These are phyloP conservation scores for Rhynchospora tenuis DNA, from an alignment of 176 grass and related monocot genomes.

Conservation along the genomic window DNA sequence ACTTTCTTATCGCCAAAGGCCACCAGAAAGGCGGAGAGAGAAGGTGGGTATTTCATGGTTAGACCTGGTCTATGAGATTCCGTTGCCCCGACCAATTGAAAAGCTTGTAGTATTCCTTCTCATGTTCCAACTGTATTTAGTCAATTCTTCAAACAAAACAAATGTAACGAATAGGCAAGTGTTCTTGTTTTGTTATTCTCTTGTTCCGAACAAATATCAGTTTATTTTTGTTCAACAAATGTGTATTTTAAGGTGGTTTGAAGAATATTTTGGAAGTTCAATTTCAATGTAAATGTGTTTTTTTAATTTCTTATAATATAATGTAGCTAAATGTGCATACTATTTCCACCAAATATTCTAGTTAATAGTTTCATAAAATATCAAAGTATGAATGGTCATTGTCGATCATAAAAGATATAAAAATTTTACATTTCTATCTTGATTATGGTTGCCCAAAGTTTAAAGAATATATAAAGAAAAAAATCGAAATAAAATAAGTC, in stretches of 20 bases:
- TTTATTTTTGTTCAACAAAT: too few species aligned
- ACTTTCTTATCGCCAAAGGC: slow-evolving; percentile 16
- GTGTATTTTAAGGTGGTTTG: too few species aligned
- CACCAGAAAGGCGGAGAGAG: background rate
- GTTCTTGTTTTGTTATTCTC: too few species aligned
- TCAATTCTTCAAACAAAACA: too few species aligned
- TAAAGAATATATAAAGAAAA: background rate
- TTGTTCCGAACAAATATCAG: too few species aligned
- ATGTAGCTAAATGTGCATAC: background rate
- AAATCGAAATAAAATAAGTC: background rate
- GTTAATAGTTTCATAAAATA: background rate
- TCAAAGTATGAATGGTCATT: background rate
- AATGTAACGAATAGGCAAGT: too few species aligned
- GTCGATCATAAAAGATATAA: background rate
- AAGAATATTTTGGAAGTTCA: too few species aligned
- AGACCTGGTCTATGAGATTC: background rate
- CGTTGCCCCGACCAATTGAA: background rate
- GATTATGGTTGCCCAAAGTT: background rate
- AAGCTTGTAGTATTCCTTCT: background rate
- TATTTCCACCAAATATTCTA: background rate
- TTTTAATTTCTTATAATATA: too few species aligned
- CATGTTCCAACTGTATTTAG: too few species aligned
- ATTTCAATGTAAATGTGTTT: too few species aligned
- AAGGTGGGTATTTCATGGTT: background rate
- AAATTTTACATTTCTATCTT: background rate